Evolutionary conservation across 1,139 yeast genomes (phyloP).

Genomic region (Debaryomycetaceae sp.): DNA sequence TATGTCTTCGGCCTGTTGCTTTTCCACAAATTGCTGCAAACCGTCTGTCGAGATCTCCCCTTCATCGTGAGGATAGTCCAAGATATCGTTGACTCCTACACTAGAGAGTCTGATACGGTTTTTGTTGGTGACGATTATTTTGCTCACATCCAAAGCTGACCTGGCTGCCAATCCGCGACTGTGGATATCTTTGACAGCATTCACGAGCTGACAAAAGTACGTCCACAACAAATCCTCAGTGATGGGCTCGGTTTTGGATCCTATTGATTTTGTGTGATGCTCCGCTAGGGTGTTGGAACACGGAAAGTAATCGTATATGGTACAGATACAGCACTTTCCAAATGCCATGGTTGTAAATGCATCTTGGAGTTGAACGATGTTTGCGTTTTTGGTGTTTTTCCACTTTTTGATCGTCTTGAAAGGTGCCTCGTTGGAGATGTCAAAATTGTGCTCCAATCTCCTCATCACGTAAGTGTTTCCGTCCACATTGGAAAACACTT

Average conservation of each 20-base stretch:
- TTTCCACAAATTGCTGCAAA: constrained; percentile 8
- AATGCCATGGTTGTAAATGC: constrained; percentile 88
- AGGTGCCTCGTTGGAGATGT: constrained; percentile 52
- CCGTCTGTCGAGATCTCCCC: constrained; percentile 12
- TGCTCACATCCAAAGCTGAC: constrained; percentile 55
- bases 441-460: constrained; percentile 52
- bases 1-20: constrained; percentile 53
- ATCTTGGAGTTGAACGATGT: constrained; percentile 67
- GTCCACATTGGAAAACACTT: constrained; percentile 74
- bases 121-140: constrained; percentile 68
- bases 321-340: constrained; percentile 61
- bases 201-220: constrained; percentile 68
- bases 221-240: constrained; percentile 72
- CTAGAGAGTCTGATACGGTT: constrained; percentile 70
- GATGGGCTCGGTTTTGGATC: constrained; percentile 39
- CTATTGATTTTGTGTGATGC: constrained; percentile 32
- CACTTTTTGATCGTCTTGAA: constrained; percentile 37
- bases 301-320: constrained; percentile 43
- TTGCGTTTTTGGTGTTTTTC: constrained; percentile 51
- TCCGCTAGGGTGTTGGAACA: constrained; percentile 28
- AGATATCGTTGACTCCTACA: constrained; percentile 69
- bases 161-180: constrained; percentile 60
- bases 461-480: constrained; percentile 78
- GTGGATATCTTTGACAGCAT: constrained; percentile 66
- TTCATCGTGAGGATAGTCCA: constrained; percentile 40